Evolutionary conservation across 495 filamentous ascomycete genomes (phyloP).

Genomic region (Friedmanniomyces simplex): DNA sequence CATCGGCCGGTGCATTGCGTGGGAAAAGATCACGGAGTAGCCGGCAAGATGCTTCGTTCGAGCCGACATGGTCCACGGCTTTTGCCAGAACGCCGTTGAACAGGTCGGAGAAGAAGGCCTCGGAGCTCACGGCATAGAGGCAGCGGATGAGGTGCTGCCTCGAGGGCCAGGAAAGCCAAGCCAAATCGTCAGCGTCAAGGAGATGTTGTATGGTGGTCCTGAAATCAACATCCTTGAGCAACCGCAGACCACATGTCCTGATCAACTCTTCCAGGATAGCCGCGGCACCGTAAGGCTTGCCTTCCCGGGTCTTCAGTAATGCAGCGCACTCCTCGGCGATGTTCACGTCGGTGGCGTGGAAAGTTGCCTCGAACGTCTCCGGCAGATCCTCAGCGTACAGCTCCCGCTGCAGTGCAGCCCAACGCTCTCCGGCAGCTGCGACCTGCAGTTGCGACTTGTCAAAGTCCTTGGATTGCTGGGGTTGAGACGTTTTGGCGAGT

Average conservation of each 20-base stretch:
- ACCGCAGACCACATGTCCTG: slow-evolving; percentile 20
- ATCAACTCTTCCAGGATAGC: slow-evolving; percentile 45
- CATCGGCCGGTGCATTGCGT: slow-evolving; percentile 15
- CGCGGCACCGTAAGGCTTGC: slow-evolving; percentile 75
- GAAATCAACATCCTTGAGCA: slow-evolving; percentile 23
- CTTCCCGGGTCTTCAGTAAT: slow-evolving; percentile 50
- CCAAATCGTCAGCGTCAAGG: slow-evolving; percentile 23
- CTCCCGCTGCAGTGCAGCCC: slow-evolving; percentile 45
- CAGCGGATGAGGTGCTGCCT: slow-evolving; percentile 30
- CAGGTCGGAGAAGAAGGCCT: not conserved
- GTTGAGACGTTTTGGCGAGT: slow-evolving; percentile 56
- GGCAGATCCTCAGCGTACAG: not conserved
- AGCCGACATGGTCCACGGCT: not conserved
- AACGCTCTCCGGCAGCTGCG: slow-evolving; percentile 47
- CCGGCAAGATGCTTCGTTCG: not conserved
- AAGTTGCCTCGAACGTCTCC: slow-evolving; percentile 22
- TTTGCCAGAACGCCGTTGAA: not conserved
- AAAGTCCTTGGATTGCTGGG: slow-evolving; percentile 69
- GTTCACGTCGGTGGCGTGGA: slow-evolving; percentile 11
- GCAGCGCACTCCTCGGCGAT: slow-evolving; percentile 43
- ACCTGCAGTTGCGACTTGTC: slow-evolving; percentile 57
- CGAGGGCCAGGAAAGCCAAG: slow-evolving; percentile 38
- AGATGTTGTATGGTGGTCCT: slow-evolving; percentile 31
- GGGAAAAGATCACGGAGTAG: slow-evolving; percentile 21
- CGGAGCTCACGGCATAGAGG: slow-evolving; percentile 15